Base-by-base conservation (phyloP, 139 green algal species). In the Tetradesmus lagerheimii region DNA sequence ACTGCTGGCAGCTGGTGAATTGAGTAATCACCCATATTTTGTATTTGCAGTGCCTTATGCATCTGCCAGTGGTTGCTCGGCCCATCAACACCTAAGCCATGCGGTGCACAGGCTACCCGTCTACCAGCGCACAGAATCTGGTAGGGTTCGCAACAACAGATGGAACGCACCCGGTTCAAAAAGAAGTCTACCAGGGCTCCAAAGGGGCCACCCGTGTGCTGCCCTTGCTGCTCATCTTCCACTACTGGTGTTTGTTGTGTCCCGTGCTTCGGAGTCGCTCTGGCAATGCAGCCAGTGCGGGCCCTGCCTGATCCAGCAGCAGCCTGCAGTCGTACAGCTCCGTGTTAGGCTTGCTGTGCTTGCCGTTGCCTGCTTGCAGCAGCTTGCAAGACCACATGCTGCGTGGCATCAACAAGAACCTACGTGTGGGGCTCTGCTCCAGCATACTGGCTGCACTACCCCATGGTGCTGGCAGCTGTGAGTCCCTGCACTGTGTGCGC, bases 91-190 rank as follows among this genome's bases (percentile, higher is more conserved):
- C n/a, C n/a, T n/a, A n/a, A n/a, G n/a, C n/a, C n/a, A n/a, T n/a
- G n/a, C n/a, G n/a, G n/a, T n/a, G n/a, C n/a, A n/a, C n/a, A n/a
- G n/a, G n/a, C n/a, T n/a, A n/a, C n/a, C n/a, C n/a, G n/a, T n/a
- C n/a, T n/a, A 38, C 25, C 34, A 87, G 27, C 18, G 3, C 29
- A 23, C 8, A 8, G 1, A 79, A 79, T 79, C 31, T 41, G 4
- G 29, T 8, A 9, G 20, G 8, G 20, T 41, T 79, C 20, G 31
- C 8, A 37, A 37, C 5, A 86, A 31, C n/a, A n/a, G n/a, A 1
- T 76, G 25, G n/a, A 50, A 77, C 83, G 39, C 64, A 88, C 83
- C 83, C 83, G 23, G 35, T 80, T 80, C 2, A 88, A 29, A 18
- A 88, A 88, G 35, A 64, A 62, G 25, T 80, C 83, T 2, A 80